Percentiles rank a stretch among this genome's conserved stretches.
These are phyloP conservation scores for Pinus albicaulis DNA, from an alignment of 75 land plant genomes.

Conservation along the genomic window DNA sequence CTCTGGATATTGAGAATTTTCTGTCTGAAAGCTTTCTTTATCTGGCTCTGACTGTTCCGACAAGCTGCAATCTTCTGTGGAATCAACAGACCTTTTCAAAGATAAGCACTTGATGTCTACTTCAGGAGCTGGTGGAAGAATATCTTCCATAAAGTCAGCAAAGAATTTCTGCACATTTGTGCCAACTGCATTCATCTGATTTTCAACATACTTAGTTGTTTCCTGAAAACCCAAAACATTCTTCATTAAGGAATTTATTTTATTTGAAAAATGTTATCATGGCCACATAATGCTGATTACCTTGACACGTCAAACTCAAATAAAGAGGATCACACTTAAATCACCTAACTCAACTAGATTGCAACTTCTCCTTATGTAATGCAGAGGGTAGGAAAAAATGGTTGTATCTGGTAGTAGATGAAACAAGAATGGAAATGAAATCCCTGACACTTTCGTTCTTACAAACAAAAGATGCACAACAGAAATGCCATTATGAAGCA, in stretches of 20 bases:
- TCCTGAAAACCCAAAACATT: neutral
- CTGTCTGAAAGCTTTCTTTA: neutral
- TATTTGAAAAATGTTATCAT: neutral
- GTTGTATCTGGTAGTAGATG: neutral
- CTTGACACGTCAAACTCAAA: neutral
- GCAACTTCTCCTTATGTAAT: neutral
- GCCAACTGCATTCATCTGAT: neutral
- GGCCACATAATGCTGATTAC: neutral
- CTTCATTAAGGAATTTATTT: neutral
- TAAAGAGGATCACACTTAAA: neutral
- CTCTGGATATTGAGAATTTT: neutral
- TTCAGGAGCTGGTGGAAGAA: neutral
- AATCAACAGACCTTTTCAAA: neutral
- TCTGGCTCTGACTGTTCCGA: neutral
- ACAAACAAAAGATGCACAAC: neutral
- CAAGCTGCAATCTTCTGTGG: neutral
- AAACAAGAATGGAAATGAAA: neutral
- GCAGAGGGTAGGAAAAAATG: neutral
- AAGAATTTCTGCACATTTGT: conserved; percentile 1
- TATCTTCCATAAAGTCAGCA: neutral
- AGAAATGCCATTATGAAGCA: neutral
- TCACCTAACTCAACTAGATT: neutral
- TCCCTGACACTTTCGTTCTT: neutral
- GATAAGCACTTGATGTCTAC: neutral
- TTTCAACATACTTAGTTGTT: neutral